These are phyloP conservation scores for Yamadazyma sp. DNA, from an alignment of 1,139 yeast species.

Conservation along the genomic window DNA sequence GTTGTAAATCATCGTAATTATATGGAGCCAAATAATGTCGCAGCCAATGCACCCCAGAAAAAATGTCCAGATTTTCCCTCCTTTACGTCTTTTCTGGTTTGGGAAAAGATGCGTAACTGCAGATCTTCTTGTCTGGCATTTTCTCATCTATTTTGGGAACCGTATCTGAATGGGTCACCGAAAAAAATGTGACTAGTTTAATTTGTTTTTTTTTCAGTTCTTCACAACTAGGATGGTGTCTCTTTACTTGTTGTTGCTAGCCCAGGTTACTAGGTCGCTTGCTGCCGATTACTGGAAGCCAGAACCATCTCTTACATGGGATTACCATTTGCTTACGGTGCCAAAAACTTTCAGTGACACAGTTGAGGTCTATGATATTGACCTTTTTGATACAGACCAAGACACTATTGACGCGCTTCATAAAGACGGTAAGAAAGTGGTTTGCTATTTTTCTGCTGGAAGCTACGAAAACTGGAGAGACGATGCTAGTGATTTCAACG, in stretches of 20 bases:
- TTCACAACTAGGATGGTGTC: no score
- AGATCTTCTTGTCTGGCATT: no score
- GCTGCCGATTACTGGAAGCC: neutral
- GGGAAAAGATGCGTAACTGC: no score
- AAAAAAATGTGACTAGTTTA: no score
- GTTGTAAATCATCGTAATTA: no score
- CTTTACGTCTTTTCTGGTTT: no score
- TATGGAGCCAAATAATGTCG: no score
- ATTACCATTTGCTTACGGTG: slow-evolving; percentile 13
- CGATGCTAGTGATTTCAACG: slow-evolving; percentile 15
- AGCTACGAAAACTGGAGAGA: slow-evolving; percentile 24
- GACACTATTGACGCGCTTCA: slow-evolving; percentile 15
- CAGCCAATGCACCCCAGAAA: no score
- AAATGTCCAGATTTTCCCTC: no score
- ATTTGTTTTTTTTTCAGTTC: neutral
- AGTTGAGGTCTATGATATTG: slow-evolving; percentile 15
- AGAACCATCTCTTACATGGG: slow-evolving; percentile 13
- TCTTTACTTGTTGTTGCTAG: neutral
- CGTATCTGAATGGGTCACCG: no score
- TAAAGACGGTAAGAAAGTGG: slow-evolving; percentile 16
- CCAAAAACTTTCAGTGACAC: slow-evolving; percentile 3
- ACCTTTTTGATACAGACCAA: slow-evolving; percentile 18
- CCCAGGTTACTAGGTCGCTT: neutral
- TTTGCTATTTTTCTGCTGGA: slow-evolving; percentile 26
- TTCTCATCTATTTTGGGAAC: no score